These are phyloP conservation scores for Rhizopogon rudus DNA, from an alignment of 768 basidiomycete genomes.

Conservation along the genomic window DNA sequence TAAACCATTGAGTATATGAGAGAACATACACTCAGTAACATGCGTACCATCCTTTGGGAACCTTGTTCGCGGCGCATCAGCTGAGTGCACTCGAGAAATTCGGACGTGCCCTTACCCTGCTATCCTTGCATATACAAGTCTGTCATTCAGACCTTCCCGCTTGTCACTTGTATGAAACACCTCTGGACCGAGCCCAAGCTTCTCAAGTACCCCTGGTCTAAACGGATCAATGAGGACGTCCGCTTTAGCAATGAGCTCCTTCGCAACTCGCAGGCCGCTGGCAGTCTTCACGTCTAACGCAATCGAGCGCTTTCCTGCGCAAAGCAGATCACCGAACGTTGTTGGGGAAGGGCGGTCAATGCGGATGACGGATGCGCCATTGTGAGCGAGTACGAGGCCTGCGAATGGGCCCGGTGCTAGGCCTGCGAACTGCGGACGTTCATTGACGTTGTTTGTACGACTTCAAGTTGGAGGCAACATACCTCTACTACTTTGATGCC, in stretches of 20 bases:
- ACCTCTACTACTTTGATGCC: conserved; percentile 52
- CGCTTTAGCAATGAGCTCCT: conserved; percentile 56
- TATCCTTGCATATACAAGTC: conserved; percentile 69
- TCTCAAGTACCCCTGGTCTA: conserved; percentile 78
- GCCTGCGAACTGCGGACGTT: conserved; percentile 59
- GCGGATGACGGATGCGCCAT: conserved; percentile 72
- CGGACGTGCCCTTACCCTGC: conserved; percentile 48
- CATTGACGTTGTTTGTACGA: neutral
- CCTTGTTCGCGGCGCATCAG: conserved; percentile 25
- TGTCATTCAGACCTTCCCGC: conserved; percentile 48
- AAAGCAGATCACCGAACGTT: conserved; percentile 45
- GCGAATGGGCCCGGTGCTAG: conserved; percentile 81
- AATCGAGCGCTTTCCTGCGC: conserved; percentile 73
- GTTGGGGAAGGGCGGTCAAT: conserved; percentile 56
- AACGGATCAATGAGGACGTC: conserved; percentile 84
- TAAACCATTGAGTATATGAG: conserved; percentile 10
- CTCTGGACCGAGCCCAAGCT: conserved; percentile 70
- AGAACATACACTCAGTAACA: neutral
- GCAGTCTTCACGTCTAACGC: conserved; percentile 60
- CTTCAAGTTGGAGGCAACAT: neutral
- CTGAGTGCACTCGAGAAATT: neutral
- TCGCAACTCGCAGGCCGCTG: conserved; percentile 50
- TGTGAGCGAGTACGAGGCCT: conserved; percentile 72
- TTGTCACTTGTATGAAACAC: conserved; percentile 54
- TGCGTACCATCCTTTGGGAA: conserved; percentile 55